phyloP scores from a whole-genome alignment of 2,329 filamentous ascomycete species.

The Ceratocystis papillata region DNA sequence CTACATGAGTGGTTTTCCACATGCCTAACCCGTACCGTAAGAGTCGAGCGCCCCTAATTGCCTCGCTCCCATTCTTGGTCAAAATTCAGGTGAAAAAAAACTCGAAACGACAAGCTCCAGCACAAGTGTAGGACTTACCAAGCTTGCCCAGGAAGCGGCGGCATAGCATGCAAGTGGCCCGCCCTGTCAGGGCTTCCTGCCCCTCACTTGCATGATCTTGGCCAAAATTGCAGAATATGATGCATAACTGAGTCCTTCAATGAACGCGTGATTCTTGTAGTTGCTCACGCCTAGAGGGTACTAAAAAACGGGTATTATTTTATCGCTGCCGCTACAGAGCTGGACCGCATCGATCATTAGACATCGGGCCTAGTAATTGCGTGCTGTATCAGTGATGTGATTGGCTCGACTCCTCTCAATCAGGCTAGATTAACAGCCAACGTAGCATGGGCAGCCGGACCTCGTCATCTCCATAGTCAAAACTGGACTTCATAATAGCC shows the following conservation, averaged over 20 bases:
- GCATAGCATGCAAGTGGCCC: slow-evolving; percentile 4
- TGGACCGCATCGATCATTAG: neutral
- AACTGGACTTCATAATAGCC: too few species aligned
- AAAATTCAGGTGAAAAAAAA: neutral
- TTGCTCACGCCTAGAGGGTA: neutral
- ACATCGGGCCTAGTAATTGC: slow-evolving; percentile 28
- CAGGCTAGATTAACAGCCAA: slow-evolving; percentile 27
- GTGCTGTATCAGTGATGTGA: slow-evolving; percentile 29
- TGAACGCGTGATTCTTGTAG: neutral
- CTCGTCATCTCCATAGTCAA: too few species aligned
- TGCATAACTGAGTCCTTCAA: neutral
- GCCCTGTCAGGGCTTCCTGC: slow-evolving; percentile 12
- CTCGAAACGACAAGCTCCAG: neutral
- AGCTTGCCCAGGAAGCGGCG: neutral
- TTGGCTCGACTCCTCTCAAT: slow-evolving; percentile 28
- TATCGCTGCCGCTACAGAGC: neutral
- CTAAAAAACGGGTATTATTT: too few species aligned
- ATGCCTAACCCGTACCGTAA: neutral
- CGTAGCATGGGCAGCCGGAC: neutral
- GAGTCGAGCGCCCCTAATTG: neutral
- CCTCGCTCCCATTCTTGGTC: neutral
- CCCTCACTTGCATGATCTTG: slow-evolving; percentile 25
- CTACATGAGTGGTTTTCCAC: slow-evolving; percentile 5
- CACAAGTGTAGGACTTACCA: neutral
- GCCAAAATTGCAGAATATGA: neutral